Conservation (phyloP, 2,329 filamentous ascomycete species). For the Triangularia verruculosa region DNA sequence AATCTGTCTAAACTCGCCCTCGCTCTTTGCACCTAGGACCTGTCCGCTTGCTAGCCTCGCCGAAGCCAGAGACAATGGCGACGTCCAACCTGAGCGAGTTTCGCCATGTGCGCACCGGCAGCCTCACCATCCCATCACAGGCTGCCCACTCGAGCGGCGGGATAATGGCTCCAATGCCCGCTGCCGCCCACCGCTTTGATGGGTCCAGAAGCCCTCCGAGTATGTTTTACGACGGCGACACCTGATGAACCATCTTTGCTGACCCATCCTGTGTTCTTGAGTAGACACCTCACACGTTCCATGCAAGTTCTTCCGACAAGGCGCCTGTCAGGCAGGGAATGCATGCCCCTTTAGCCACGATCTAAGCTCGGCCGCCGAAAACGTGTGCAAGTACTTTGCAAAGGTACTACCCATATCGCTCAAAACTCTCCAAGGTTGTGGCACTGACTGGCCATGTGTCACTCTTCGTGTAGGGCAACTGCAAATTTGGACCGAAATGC, state of each 20-base stretch:
- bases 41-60: not conserved
- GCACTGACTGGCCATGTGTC: slow-evolving; percentile 22
- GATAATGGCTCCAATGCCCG: slow-evolving; percentile 37
- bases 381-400: slow-evolving; percentile 97
- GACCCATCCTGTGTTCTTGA: slow-evolving; percentile 13
- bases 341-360: slow-evolving; percentile 97
- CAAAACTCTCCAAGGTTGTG: slow-evolving; percentile 6
- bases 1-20: slow-evolving; percentile 5
- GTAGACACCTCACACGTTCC: slow-evolving; percentile 94
- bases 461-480: slow-evolving; percentile 71
- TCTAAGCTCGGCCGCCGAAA: slow-evolving; percentile 77
- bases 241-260: slow-evolving; percentile 1
- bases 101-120: slow-evolving; percentile 54
- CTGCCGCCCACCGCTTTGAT: slow-evolving; percentile 47
- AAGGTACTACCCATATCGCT: slow-evolving; percentile 61
- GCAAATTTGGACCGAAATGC: slow-evolving; percentile 98
- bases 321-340: slow-evolving; percentile 91
- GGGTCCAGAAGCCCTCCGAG: slow-evolving; percentile 62
- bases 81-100: slow-evolving; percentile 30
- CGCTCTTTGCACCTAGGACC: not conserved
- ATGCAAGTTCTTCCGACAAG: slow-evolving; percentile 98
- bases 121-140: slow-evolving; percentile 50
- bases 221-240: slow-evolving; percentile 31
- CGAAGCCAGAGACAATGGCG: slow-evolving; percentile 25
- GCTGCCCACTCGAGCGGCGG: slow-evolving; percentile 30